Conservation (phyloP, 768 basidiomycete species). For the Pisolithus microcarpus region DNA sequence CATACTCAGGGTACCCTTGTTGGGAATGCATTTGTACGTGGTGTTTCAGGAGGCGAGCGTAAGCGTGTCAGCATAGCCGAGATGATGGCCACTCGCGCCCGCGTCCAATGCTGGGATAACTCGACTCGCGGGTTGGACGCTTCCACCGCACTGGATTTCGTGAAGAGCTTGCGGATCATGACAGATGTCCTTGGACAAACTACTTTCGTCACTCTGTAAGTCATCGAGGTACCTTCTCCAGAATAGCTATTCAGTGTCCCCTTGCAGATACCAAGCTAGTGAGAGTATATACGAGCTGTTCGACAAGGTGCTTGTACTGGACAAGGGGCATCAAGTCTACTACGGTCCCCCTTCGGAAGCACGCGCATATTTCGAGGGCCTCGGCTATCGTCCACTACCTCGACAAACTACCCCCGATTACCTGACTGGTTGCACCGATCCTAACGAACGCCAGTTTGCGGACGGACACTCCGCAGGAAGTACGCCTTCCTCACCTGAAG, state of each 20-base stretch:
- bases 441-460: conserved; percentile 77
- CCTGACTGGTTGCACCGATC: conserved; percentile 76
- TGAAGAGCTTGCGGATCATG: conserved; percentile 68
- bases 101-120: conserved; percentile 79
- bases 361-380: conserved; percentile 65
- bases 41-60: conserved; percentile 73
- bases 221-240: background rate
- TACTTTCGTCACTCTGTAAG: conserved; percentile 71
- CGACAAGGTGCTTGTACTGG: conserved; percentile 82
- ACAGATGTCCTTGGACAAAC: conserved; percentile 79
- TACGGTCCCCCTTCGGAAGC: conserved; percentile 71
- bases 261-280: conserved; percentile 64
- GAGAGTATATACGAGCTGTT: conserved; percentile 73
- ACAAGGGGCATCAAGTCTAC: conserved; percentile 76
- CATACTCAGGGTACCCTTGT: conserved; percentile 76
- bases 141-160: conserved; percentile 83
- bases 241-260: background rate
- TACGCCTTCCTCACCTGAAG: conserved; percentile 58
- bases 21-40: conserved; percentile 81
- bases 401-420: conserved; percentile 85
- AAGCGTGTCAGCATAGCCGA: conserved; percentile 82
- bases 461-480: conserved; percentile 49
- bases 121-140: conserved; percentile 78
- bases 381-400: conserved; percentile 69
- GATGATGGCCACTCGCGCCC: conserved; percentile 77